Evolutionary conservation across 345 rosid genomes (phyloP).

Genomic region (Hibiscus tridactylites): DNA sequence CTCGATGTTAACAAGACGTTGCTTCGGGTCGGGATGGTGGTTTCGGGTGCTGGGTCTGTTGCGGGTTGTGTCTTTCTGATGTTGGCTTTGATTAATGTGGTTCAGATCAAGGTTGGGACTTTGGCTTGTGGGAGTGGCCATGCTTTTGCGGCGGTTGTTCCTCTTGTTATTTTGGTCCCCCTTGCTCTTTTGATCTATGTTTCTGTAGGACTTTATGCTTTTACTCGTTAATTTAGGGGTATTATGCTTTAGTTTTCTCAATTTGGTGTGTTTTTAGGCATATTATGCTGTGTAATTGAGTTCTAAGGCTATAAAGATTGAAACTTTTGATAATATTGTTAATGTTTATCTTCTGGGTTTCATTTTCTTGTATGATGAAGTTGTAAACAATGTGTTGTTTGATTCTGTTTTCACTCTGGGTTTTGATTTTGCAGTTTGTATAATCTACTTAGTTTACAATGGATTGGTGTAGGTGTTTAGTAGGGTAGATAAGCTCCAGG

Average conservation of each 20-base stretch:
- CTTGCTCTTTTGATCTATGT: constrained; percentile 47
- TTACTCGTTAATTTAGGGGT: constrained; percentile 31
- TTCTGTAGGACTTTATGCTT: constrained; percentile 52
- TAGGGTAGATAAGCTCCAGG: not conserved
- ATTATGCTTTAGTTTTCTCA: not conserved
- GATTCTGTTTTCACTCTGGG: no score
- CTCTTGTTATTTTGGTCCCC: constrained; percentile 67
- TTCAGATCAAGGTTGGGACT: constrained; percentile 70
- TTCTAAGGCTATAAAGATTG: not conserved
- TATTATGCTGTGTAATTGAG: not conserved
- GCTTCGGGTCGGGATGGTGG: constrained; percentile 73
- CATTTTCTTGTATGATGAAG: not conserved
- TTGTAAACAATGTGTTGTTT: not conserved
- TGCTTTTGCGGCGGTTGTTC: constrained; percentile 56
- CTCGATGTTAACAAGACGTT: constrained; percentile 33
- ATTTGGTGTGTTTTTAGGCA: not conserved
- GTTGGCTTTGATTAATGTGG: constrained; percentile 73
- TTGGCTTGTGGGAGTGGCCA: constrained; percentile 65
- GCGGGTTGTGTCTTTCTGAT: constrained; percentile 56
- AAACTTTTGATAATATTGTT: not conserved
- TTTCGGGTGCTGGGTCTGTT: constrained; percentile 66
- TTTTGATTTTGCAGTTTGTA: not conserved
- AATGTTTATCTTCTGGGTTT: not conserved
- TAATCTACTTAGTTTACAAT: not conserved
- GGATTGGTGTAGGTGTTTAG: no score